Base-by-base conservation (phyloP, 2,329 filamentous ascomycete species). In the Hymenoscyphus fraxineus region DNA sequence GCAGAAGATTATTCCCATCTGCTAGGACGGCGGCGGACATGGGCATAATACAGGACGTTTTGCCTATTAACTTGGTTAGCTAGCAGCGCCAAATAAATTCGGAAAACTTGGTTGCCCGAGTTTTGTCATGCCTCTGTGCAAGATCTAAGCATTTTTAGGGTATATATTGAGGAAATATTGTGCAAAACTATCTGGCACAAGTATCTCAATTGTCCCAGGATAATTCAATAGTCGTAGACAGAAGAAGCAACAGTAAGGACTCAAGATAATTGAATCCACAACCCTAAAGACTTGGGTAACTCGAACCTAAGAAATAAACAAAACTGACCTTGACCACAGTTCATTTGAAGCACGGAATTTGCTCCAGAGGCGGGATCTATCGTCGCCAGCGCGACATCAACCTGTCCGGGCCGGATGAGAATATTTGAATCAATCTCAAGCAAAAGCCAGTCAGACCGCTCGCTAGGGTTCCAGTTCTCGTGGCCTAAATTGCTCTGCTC, bases 341-440 rank as follows among this genome's bases (percentile, higher is more conserved):
- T 86, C 75, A 90, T 81, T 66, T 90, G 87, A 1, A 89, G 68
- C 0, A 89, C 84, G 0, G 85, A 85, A 65, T 88, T 89, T 0
- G 75, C 67, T 0, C 77, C 76, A 0, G 82, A 84, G 0, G 69
- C 63, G 0, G 88, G 87, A 0, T 75, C 75, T 1, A 88, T 85
- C 19, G 85, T 91, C 0, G 85, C 83, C 1, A 77, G 68, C 0
- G 88, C 87, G 6, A 91, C 87, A 4, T 86, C 79, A 0, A 88
- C 79, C 67, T 91, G 88, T 2, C 83, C 82, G 0, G 80, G 77
- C 0, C 88, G 82, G 61, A 91, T 85, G 35, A 88, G 77, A 2
- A 91, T 74, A 64, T 89, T 81, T 0, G 82, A 79, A 60, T 91
- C 88, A 15, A 91, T 82, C 66, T 91, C 88, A 0, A 92, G 74